Base-by-base conservation (phyloP, 345 rosid species). In the Gossypium herbaceum region DNA sequence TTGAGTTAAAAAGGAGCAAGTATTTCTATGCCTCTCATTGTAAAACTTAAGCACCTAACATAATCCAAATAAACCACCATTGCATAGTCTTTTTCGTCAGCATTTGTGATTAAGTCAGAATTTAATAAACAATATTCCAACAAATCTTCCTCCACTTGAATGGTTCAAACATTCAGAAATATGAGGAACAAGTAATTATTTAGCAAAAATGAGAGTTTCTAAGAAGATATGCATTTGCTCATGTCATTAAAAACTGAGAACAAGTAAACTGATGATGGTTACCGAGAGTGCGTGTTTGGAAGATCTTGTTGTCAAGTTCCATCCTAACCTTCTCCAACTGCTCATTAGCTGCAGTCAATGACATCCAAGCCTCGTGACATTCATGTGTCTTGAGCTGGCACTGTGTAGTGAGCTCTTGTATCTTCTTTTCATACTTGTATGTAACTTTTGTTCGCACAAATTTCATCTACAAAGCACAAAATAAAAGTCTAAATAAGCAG, bases 341-440 rank as follows among this genome's bases (percentile, higher is more conserved):
- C 82, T 89, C 94, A 82, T 84, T 89, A 68, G 96, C 87, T 34
- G 93, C 82, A 76, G 93, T 82, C 74, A 95, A 79, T 64, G 98
- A 91, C 97, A 91, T 93, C 99, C 99, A 95, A 3, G 99, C 99
- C 81, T 95, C 94, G 68, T 90, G 94, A 76, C 99, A 95, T 86
- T 95, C 99, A 81, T 91, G 85, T 52, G 93, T 75, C 89, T 93
- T 93, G 45, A 69, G 92, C 77, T 89, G 90, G 72, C 87, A 91
- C 75, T 80, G 86, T 71, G 76, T 45, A 52, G 84, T 81, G 77
- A 95, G 98, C 78, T 93, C 94, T 76, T 87, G 81, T 76, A 95
- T 95, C 83, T 84, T 89, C 81, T 83, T 93, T 86, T 95, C 98
- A 77, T 91, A 93, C 77, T 90, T 89, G 17, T 89, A 88, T 56